Percentiles rank a stretch among this genome's conserved stretches.
These are phyloP conservation scores for Zelopaecilomyces penicillatus DNA, from an alignment of 2,329 filamentous ascomycete genomes.

Conservation along the genomic window DNA sequence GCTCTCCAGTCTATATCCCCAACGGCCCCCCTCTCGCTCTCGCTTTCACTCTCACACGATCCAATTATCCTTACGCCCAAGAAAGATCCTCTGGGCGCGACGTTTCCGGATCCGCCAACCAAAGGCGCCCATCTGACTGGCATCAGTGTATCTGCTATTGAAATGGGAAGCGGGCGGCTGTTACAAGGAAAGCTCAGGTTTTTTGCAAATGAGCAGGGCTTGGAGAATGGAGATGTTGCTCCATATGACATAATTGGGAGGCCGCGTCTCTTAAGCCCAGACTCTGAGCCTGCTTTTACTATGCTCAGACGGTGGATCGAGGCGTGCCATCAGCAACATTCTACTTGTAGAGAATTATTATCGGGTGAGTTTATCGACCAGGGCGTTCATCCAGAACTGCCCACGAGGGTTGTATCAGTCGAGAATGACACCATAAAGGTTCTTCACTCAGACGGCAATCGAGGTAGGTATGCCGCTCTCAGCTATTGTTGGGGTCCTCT, in stretches of 20 bases:
- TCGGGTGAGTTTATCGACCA: conserved; percentile 5
- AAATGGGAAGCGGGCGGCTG: not conserved
- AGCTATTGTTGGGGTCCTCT: conserved; percentile 9
- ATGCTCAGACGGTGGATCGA: conserved; percentile 5
- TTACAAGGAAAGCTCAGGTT: conserved; percentile 7
- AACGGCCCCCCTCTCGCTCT: not conserved
- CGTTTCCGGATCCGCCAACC: conserved; percentile 6
- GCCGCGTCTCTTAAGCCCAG: conserved; percentile 2
- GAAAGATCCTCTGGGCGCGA: conserved; percentile 4
- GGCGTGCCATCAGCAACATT: conserved; percentile 5
- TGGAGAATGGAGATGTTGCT: not conserved
- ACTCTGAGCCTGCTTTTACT: conserved; percentile 2
- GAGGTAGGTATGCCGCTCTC: conserved; percentile 6
- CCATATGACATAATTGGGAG: conserved; percentile 7
- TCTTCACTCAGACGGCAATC: not conserved
- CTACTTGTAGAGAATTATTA: conserved; percentile 4
- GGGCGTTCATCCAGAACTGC: conserved; percentile 1
- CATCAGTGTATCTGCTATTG: conserved; percentile 4
- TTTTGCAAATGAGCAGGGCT: conserved; percentile 3
- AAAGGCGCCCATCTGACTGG: conserved; percentile 7
- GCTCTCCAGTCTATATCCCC: not conserved
- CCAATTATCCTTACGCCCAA: conserved; percentile 5
- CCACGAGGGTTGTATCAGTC: conserved; percentile 4
- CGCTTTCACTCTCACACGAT: conserved; percentile 1
- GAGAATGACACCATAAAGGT: not conserved